Base-by-base conservation (phyloP, 805 yeast species). In the Saccharomyces paradoxus region DNA sequence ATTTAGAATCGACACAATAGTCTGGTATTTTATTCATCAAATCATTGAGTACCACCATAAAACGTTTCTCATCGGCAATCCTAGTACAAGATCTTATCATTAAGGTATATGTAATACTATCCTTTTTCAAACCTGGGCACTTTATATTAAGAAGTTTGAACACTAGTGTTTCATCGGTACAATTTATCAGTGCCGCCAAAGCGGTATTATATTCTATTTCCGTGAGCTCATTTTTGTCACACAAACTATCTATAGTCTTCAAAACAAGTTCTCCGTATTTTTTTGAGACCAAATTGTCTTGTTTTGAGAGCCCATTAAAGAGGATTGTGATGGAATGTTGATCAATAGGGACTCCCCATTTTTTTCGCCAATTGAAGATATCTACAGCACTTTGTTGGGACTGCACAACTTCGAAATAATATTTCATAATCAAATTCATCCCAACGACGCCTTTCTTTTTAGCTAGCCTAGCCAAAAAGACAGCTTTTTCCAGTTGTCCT, bases 371-470 rank as follows among this genome's bases (percentile, higher is more conserved):
- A 51, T 77, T 75, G 56, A 76, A 76, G 21, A 80, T 59, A 46
- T 79, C 79, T 27, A 84, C 53, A 0, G 86, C 86, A 7, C 73
- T 74, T 48, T 77, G 75, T 0, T 76, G 65, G 24, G 76, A 75
- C 2, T 77, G 74, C 8, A 71, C 60, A 0, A 63, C 62, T 7
- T 66, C 65, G 3, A 84, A 67, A 46, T 76, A 71, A 72, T 81
- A 77, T 56, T 78, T 75, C 62, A 82, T 65, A 0, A 87, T 74
- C n/a, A 78, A 74, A 58, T 87, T 87, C 81, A 82, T 78, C 1
- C 81, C 87, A 31, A 82, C 87, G 0, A 74, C 59, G 8, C 87
- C 88, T 41, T 76, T 74, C 2, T 63, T 63, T 29, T 72, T 67
- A 0, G 86, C 81, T 12, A 82, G 57, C 47, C 75, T 72, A 3